phyloP scores from a whole-genome alignment of 805 yeast genomes.

The Yamadazyma kitorensis region DNA sequence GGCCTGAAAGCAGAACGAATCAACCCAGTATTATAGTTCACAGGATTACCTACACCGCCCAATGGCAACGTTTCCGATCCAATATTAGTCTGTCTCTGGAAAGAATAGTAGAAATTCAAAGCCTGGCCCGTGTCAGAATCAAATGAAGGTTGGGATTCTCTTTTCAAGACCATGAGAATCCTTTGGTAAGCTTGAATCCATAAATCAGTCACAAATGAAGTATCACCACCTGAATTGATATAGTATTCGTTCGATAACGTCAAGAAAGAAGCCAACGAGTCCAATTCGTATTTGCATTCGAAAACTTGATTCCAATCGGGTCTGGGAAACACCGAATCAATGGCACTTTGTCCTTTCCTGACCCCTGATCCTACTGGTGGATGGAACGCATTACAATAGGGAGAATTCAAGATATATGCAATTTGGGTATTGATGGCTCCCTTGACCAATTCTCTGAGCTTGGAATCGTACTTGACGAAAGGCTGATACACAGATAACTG shows the following conservation, averaged over 20 bases:
- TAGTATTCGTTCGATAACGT: slow-evolving; percentile 72
- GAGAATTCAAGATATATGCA: slow-evolving; percentile 54
- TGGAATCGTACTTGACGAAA: slow-evolving; percentile 49
- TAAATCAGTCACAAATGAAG: slow-evolving; percentile 39
- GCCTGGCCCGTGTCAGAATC: slow-evolving; percentile 48
- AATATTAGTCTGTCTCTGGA: slow-evolving; percentile 68
- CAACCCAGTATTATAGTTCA: slow-evolving; percentile 63
- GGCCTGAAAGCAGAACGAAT: slow-evolving; percentile 86
- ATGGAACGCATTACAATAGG: slow-evolving; percentile 91
- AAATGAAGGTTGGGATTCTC: slow-evolving; percentile 64
- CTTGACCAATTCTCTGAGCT: slow-evolving; percentile 49
- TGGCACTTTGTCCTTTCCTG: slow-evolving; percentile 47
- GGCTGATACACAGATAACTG: slow-evolving; percentile 76
- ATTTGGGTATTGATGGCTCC: slow-evolving; percentile 87
- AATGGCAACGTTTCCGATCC: slow-evolving; percentile 82
- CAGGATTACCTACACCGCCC: slow-evolving; percentile 83
- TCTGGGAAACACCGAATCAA: slow-evolving; percentile 64
- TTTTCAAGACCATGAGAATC: slow-evolving; percentile 48
- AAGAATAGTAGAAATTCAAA: slow-evolving; percentile 53
- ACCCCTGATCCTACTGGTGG: slow-evolving; percentile 63
- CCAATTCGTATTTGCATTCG: slow-evolving; percentile 89
- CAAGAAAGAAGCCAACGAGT: slow-evolving; percentile 78
- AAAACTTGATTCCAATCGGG: slow-evolving; percentile 73
- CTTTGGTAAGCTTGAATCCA: slow-evolving; percentile 63
- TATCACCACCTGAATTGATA: slow-evolving; percentile 48